Percentiles rank a stretch among this genome's conserved stretches.
These are phyloP conservation scores for Usnea hakonensis DNA, from an alignment of 495 filamentous ascomycete genomes.

Conservation along the genomic window DNA sequence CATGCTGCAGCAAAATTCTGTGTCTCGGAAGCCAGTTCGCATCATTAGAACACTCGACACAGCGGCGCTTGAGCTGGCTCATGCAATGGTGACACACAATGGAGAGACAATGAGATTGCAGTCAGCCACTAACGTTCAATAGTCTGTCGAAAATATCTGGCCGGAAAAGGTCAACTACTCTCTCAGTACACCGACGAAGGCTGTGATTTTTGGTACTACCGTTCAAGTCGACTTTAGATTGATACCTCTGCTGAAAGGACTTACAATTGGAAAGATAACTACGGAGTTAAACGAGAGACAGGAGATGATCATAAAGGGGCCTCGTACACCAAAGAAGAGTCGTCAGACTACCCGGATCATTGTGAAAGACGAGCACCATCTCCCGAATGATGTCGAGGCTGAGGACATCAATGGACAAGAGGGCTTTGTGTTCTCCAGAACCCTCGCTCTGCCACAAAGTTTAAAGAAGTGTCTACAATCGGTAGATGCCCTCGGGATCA, in stretches of 20 bases:
- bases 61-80: slow-evolving; percentile 71
- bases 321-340: slow-evolving; percentile 6
- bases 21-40: slow-evolving; percentile 69
- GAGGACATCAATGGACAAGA: slow-evolving; percentile 69
- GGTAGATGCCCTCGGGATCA: slow-evolving; percentile 73
- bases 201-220: slow-evolving; percentile 79
- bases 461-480: slow-evolving; percentile 78
- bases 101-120: neutral
- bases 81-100: slow-evolving; percentile 59
- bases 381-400: slow-evolving; percentile 50
- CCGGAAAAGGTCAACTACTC: slow-evolving; percentile 90
- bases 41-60: slow-evolving; percentile 81
- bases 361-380: slow-evolving; percentile 51
- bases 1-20: slow-evolving; percentile 71
- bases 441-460: slow-evolving; percentile 65
- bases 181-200: slow-evolving; percentile 80
- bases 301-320: slow-evolving; percentile 49
- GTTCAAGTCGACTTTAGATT: slow-evolving; percentile 74
- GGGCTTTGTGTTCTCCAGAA: slow-evolving; percentile 63
- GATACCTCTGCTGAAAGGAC: slow-evolving; percentile 76
- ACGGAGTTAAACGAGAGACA: slow-evolving; percentile 71
- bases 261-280: slow-evolving; percentile 68
- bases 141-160: slow-evolving; percentile 90
- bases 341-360: slow-evolving; percentile 49
- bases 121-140: slow-evolving; percentile 12